phyloP scores from a whole-genome alignment of 768 basidiomycete genomes.

The Psilocybe tampanensis region DNA sequence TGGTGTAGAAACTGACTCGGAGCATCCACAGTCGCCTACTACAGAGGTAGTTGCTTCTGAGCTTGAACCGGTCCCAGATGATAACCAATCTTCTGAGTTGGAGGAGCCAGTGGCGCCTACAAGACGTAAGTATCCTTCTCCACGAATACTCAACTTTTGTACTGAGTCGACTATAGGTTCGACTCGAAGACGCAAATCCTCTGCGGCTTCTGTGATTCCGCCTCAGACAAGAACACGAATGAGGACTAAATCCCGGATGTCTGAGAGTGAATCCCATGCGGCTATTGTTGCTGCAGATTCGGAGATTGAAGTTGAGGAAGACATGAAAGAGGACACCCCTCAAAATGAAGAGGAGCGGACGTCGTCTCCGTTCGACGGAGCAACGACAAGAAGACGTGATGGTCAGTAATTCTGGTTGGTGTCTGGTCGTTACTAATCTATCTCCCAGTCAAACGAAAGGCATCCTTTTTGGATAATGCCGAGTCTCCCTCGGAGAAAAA shows the following conservation, averaged over 20 bases:
- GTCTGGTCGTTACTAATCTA: neutral
- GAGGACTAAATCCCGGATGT: slow-evolving; percentile 30
- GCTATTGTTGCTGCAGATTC: slow-evolving; percentile 16
- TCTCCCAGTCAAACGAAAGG: slow-evolving; percentile 64
- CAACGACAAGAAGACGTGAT: slow-evolving; percentile 29
- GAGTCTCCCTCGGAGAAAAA: slow-evolving; percentile 57
- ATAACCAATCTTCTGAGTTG: slow-evolving; percentile 15
- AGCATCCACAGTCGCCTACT: slow-evolving; percentile 12
- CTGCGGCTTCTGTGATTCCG: slow-evolving; percentile 32
- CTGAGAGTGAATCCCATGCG: slow-evolving; percentile 27
- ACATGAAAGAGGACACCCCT: slow-evolving; percentile 28
- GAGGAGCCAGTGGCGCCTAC: slow-evolving; percentile 27
- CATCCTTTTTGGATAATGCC: slow-evolving; percentile 50
- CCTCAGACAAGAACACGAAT: slow-evolving; percentile 29
- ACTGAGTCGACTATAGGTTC: slow-evolving; percentile 31
- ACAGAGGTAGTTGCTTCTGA: slow-evolving; percentile 6
- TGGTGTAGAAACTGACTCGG: slow-evolving; percentile 16
- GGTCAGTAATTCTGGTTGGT: slow-evolving; percentile 21
- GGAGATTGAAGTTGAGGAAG: slow-evolving; percentile 28
- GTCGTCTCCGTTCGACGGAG: slow-evolving; percentile 31
- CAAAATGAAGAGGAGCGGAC: slow-evolving; percentile 33
- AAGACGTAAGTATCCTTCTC: slow-evolving; percentile 31
- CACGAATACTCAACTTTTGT: neutral
- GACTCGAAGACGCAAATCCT: slow-evolving; percentile 40
- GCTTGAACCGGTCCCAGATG: slow-evolving; percentile 7